Base-by-base conservation (phyloP, 371 early-diverging fungal genomes). In the Saksenaea vasiformis region DNA sequence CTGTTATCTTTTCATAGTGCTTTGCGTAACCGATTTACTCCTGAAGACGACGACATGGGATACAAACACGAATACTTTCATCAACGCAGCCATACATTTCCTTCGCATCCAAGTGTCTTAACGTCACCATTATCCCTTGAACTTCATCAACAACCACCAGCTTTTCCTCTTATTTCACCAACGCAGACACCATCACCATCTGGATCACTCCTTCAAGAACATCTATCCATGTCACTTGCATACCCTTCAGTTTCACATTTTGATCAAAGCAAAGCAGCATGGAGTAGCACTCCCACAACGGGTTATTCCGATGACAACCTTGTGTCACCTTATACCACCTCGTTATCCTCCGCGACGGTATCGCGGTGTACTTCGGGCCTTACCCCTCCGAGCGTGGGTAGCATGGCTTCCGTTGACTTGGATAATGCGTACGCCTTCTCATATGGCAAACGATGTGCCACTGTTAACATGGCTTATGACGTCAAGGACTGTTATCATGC, bases 241-340 rank as follows among this genome's bases (percentile, higher is more conserved):
- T 47, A 47, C 22, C n/a, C 51, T 9, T 22, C 51, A 19, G 22
- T 10, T 22, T 17, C 51, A 47, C 51, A 47, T 22, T 47, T 47
- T 47, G 51, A 47, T 47, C 51, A 47, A 24, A 47, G 22, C 24
- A 47, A 47, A 47, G 22, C 22, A 22, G 51, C 22, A n/a, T 47
- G 51, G 51, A 47, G 51, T 47, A 47, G 51, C 22, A 47, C 51
- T 47, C 51, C 51, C 51, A 47, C 51, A 47, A 47, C 51, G 51
- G 51, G 51, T 47, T 47, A 47, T 47, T 47, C 51, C 51, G 51
- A 47, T 47, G 51, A 47, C 51, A 47, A 47, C 51, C 51, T 47
- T 47, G 51, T 47, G 51, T 47, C 51, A 47, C 51, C 51, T 22
- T 47, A 47, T 22, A 47, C 51, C 10, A n/a, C n/a, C 51, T n/a